Evolutionary conservation across 2,329 filamentous ascomycete species (phyloP).

Genomic region (Waltergamsia citrina): DNA sequence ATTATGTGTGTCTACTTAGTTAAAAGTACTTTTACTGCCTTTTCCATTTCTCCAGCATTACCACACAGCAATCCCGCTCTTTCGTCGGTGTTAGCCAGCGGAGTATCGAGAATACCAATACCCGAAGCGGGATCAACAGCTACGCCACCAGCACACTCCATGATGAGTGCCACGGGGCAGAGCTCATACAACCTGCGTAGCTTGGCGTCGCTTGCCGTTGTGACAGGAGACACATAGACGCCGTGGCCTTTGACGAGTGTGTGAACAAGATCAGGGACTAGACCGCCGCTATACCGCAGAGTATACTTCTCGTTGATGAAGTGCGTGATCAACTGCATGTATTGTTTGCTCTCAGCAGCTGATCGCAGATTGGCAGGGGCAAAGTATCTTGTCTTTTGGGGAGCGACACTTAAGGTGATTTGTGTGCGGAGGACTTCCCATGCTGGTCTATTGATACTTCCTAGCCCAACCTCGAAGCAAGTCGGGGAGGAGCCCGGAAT

Average conservation of each 20-base stretch:
- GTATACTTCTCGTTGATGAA: conserved; percentile 47
- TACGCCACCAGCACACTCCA: conserved; percentile 49
- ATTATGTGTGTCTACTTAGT: too few relatives aligned
- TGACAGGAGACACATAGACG: conserved; percentile 50
- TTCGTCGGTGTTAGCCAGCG: conserved; percentile 34
- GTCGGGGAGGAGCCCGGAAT: conserved; percentile 21
- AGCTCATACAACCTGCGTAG: conserved; percentile 50
- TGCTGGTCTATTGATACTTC: not conserved
- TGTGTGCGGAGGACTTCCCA: conserved; percentile 29
- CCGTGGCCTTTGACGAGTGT: conserved; percentile 52
- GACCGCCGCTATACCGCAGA: conserved; percentile 48
- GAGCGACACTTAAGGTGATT: conserved; percentile 24
- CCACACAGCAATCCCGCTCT: conserved; percentile 41
- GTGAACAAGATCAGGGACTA: conserved; percentile 53
- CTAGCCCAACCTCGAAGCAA: conserved; percentile 3
- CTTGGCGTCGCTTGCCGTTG: conserved; percentile 41
- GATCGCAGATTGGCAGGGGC: conserved; percentile 52
- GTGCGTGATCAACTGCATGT: conserved; percentile 36
- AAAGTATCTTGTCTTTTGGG: conserved; percentile 46
- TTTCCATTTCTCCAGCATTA: conserved; percentile 35
- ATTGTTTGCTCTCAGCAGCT: conserved; percentile 38
- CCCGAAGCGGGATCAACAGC: conserved; percentile 41
- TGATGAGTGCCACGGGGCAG: conserved; percentile 46
- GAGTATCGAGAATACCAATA: conserved; percentile 17
- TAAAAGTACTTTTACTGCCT: too few relatives aligned